Percentiles rank a stretch among this genome's conserved stretches.
Evolutionary conservation across 345 rosid species (phyloP).

Genomic region (Salix caprea): DNA sequence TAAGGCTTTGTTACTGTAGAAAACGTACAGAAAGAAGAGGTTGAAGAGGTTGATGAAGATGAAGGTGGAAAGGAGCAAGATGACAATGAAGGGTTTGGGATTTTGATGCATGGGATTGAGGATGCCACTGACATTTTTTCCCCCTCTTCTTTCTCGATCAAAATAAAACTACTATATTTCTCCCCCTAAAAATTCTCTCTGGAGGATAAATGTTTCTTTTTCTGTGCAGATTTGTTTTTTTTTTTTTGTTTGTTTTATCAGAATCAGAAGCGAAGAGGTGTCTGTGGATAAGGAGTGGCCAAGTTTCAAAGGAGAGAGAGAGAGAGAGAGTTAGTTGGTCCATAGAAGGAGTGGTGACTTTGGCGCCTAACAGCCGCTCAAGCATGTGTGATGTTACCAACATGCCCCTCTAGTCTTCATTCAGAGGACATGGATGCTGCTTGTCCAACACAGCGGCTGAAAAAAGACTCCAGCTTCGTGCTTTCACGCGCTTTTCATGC

Average conservation of each 20-base stretch:
- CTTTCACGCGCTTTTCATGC: too few relatives aligned
- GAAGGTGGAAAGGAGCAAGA: conserved; percentile 35
- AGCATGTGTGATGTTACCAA: not conserved
- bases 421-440: not conserved
- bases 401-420: not conserved
- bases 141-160: not conserved
- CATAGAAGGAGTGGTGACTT: not conserved
- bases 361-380: conserved; percentile 7
- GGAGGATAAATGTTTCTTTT: not conserved
- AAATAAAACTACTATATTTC: not conserved
- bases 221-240: not conserved
- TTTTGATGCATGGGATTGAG: conserved; percentile 54
- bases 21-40: conserved; percentile 40
- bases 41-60: conserved; percentile 28
- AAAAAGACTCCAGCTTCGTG: too few relatives aligned
- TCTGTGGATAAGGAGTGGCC: conserved; percentile 49
- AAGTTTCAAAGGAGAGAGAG: conserved; percentile 20
- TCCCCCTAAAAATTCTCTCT: not conserved
- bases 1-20: conserved; percentile 40
- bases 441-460: not conserved
- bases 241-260: conserved; percentile 1
- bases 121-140: conserved; percentile 58
- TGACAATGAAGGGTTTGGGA: conserved; percentile 50
- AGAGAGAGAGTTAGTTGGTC: conserved; percentile 2
- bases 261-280: conserved; percentile 2